phyloP scores from a whole-genome alignment of 208 protist species.

The Naegleria lovaniensis region DNA sequence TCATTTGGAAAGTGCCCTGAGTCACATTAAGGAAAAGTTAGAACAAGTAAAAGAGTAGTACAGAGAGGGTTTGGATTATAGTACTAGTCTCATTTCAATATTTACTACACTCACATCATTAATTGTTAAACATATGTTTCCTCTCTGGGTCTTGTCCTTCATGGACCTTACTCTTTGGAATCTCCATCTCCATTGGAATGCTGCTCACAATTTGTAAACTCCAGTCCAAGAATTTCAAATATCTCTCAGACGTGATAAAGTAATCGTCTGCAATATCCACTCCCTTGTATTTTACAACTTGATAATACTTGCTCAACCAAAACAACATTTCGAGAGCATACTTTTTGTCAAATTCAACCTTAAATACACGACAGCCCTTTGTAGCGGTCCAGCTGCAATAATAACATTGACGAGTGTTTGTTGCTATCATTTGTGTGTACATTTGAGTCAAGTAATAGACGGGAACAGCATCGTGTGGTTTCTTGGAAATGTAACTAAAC shows the following conservation, averaged over 20 bases:
- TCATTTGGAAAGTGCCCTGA: neutral
- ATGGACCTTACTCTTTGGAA: neutral
- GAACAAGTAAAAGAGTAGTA: neutral
- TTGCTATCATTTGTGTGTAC: neutral
- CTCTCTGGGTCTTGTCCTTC: neutral
- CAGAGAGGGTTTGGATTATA: too few species aligned
- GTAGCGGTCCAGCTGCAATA: constrained; percentile 15
- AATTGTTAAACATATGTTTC: neutral
- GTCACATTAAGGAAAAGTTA: neutral
- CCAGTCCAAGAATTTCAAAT: neutral
- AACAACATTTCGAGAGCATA: neutral
- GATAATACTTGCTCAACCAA: neutral
- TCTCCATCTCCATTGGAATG: neutral
- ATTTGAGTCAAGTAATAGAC: constrained; percentile 21
- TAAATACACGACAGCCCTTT: neutral
- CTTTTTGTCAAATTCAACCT: neutral
- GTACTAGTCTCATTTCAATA: neutral
- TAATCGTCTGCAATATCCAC: neutral
- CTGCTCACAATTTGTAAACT: neutral
- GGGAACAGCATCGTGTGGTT: neutral
- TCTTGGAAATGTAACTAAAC: neutral
- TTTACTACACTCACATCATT: too few species aligned
- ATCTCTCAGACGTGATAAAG: neutral
- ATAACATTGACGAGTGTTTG: neutral
- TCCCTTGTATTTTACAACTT: neutral